Percentiles rank a stretch among this genome's conserved stretches.
phyloP scores from a whole-genome alignment of 345 rosid genomes.

The Eucalyptus pumila region DNA sequence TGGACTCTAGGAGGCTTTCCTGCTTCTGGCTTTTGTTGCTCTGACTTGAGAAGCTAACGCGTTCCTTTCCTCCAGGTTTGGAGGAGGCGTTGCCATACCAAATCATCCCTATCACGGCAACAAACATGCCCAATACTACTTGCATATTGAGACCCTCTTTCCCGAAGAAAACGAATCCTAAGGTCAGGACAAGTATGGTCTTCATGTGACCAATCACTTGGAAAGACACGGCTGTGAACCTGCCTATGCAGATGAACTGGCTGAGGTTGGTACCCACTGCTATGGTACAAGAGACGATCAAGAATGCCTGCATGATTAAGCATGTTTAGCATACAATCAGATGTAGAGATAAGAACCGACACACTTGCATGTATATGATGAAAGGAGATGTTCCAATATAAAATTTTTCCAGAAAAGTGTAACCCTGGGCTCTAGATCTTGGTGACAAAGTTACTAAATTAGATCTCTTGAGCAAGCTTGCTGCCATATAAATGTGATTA shows the following conservation, averaged over 20 bases:
- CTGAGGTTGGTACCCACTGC: constrained; percentile 98
- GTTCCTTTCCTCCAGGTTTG: constrained; percentile 93
- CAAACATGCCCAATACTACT: constrained; percentile 76
- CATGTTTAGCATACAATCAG: neutral
- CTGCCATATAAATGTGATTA: neutral
- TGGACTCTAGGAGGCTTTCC: constrained; percentile 27
- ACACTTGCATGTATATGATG: neutral
- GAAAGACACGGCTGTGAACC: constrained; percentile 94
- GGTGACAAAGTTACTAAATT: neutral
- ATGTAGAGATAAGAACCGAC: neutral
- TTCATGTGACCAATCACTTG: constrained; percentile 99
- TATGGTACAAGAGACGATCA: constrained; percentile 71
- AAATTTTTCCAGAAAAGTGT: neutral
- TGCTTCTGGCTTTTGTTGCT: constrained; percentile 44
- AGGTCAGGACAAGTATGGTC: constrained; percentile 77
- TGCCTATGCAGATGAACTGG: constrained; percentile 97
- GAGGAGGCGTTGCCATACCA: constrained; percentile 98
- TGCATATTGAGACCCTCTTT: constrained; percentile 89
- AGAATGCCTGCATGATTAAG: constrained; percentile 44
- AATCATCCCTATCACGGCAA: constrained; percentile 83
- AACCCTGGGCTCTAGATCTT: neutral
- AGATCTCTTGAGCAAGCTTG: neutral
- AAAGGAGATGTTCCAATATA: neutral
- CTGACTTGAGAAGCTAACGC: constrained; percentile 40
- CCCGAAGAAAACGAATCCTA: constrained; percentile 89